Base-by-base conservation (phyloP, 805 yeast genomes). In the Candida adriatica region DNA sequence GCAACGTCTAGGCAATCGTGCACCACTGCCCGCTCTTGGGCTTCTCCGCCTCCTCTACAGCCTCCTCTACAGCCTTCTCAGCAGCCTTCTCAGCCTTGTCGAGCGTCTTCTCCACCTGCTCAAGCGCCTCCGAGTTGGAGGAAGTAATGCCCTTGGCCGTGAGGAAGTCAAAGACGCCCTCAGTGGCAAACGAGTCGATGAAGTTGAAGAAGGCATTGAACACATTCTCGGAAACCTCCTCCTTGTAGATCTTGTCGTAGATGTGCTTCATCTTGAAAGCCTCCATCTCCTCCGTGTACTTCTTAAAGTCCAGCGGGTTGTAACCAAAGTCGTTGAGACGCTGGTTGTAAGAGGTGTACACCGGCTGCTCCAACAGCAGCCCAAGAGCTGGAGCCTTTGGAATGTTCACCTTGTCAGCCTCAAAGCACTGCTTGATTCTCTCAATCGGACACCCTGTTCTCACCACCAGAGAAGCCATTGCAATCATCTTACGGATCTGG, bases 361-460 rank as follows among this genome's bases (percentile, higher is more conserved):
- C 94, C 0, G 98, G 98, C 35, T 81, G 76, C 51, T 92, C 97
- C 38, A 92, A 68, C 31, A 92, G 62, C 34, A 92, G 65, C 1
- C 98, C 98, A 39, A 92, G 66, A 17, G 97, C 95, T 4, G 98
- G 98, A 0, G 97, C 98, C 58, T 92, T 92, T 34, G 98, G 98
- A 42, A 92, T 83, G 51, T 88, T 87, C 41, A 92, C 71, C 49
- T 79, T 83, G 24, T 70, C 70, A 2, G 74, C 67, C 5, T 76
- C 75, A 53, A 85, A 92, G 4, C 95, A 83, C 48, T 85, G 84
- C 7, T 62, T 53, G 40, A 92, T 83, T 47, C 95, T 74, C 16
- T 70, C 70, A 19, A 73, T 51, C 4, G 96, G 95, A 51, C 88
- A 76, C 8, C 95, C 92, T 13, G 92, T 78, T 51, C 98, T 72